Evolutionary conservation across 345 rosid genomes (phyloP), one percentile per base, ranked within the genome.

Genomic region (Laguncularia racemosa): DNA sequence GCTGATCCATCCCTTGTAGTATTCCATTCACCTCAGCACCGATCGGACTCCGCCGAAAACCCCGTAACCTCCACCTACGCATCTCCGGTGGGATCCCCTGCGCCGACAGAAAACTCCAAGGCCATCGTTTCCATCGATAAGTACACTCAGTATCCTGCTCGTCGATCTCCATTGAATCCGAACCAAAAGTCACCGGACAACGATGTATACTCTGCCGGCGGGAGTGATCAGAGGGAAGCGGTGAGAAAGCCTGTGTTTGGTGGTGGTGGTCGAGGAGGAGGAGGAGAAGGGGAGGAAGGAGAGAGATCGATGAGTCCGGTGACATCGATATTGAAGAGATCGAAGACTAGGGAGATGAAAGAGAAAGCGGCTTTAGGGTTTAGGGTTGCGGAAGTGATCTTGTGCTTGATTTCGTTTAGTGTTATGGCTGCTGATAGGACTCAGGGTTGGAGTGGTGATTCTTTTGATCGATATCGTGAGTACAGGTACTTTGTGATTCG

Each of bases 361-460:
- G 71, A 58, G 50, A 20, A 76, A 15, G 80, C 73, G 45, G 83
- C 80, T 46, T 45, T 90, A 65, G 89, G 85, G 65, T 81, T 84
- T 69, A 79, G 97, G 61, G 45, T 95, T 49, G 71, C 75, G 62
- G 83, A 85, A 68, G 68, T 83, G 16, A 69, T 81, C 51, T 70
- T 90, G 65, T 82, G 99, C 57, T 67, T 90, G 84, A 85, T 91
- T 52, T 95, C 99, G 56, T 89, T 95, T 65, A 84, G 97, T 6
- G 85, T 95, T 21, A 88, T 95, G 97, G 96, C 97, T 0, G 90
- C 99, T 44, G 93, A 90, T 71, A 85, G 80, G 78, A 95, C 97
- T 43, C 84, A 83, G 63, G 99, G 99, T 4, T 95, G 97, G 99
- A 84, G 95, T 16, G 99, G 99, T 44, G 99, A 95, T 67, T 95